These are phyloP conservation scores for Gentiana straminea DNA, from an alignment of 257 asterid genomes.

Conservation along the genomic window DNA sequence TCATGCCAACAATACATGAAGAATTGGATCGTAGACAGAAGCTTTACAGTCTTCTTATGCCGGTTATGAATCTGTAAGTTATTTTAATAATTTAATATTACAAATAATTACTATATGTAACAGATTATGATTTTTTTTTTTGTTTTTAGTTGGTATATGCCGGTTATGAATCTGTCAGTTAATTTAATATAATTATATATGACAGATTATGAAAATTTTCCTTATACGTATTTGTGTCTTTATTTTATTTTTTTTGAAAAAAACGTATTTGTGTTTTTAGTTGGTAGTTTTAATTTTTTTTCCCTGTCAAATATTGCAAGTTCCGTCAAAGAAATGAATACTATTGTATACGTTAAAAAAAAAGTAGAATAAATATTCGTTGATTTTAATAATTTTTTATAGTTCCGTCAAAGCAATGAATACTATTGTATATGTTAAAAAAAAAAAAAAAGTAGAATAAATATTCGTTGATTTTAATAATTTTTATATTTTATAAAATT, in stretches of 20 bases:
- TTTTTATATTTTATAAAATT: too few species aligned
- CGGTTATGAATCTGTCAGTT: too few species aligned
- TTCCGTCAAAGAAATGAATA: background rate
- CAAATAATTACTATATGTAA: too few species aligned
- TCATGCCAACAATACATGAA: constrained; percentile 67
- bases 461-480: background rate
- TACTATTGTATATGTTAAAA: background rate
- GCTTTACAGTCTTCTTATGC: constrained; percentile 63
- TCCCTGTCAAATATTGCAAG: background rate
- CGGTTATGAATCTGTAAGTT: constrained; percentile 81
- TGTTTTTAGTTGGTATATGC: background rate
- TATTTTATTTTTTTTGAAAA: too few species aligned
- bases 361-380: background rate
- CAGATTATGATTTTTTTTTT: background rate
- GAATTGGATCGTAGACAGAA: constrained; percentile 70
- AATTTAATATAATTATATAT: too few species aligned
- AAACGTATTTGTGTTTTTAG: too few species aligned
- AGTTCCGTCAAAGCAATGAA: background rate
- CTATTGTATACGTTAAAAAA: background rate
- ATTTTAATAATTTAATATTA: background rate
- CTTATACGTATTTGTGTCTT: too few species aligned
- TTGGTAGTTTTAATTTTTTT: background rate
- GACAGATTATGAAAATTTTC: too few species aligned
- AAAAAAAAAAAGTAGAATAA: background rate
- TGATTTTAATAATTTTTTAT: background rate